Conservation (phyloP, 2,329 filamentous ascomycete species). For the Colletotrichum plurivorum region DNA sequence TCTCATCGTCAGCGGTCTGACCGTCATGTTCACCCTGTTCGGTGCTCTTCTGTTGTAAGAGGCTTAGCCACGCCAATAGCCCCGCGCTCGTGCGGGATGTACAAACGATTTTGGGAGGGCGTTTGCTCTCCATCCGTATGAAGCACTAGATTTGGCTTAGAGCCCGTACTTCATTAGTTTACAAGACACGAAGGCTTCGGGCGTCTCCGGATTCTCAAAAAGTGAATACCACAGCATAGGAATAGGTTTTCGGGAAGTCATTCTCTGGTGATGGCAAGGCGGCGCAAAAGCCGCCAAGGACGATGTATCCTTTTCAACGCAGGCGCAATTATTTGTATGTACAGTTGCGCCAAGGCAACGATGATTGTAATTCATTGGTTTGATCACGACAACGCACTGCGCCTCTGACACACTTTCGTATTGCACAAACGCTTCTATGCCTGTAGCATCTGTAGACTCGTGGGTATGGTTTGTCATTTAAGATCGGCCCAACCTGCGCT, state of each 20-base stretch:
- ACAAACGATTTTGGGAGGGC: constrained; percentile 34
- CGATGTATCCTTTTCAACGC: constrained; percentile 18
- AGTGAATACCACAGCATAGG: constrained; percentile 19
- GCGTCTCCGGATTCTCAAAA: constrained; percentile 13
- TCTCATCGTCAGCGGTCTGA: constrained; percentile 52
- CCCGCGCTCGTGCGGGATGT: constrained; percentile 31
- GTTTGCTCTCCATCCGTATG: constrained; percentile 26
- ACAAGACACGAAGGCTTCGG: constrained; percentile 24
- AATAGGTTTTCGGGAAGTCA: background rate
- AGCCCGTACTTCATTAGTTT: constrained; percentile 27
- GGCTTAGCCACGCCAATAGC: background rate
- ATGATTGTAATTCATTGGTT: constrained; percentile 31
- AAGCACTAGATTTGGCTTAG: constrained; percentile 32
- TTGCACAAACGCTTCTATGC: too few species aligned
- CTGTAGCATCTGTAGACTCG: too few species aligned
- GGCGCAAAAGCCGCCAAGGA: background rate
- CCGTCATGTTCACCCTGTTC: constrained; percentile 54
- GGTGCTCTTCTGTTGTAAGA: constrained; percentile 57
- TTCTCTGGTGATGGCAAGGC: background rate
- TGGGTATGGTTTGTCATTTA: too few species aligned
- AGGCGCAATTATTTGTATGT: constrained; percentile 29
- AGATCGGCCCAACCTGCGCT: too few species aligned
- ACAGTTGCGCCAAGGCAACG: constrained; percentile 17
- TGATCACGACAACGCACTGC: background rate
- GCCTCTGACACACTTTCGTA: too few species aligned